Evolutionary conservation across 2,329 filamentous ascomycete genomes (phyloP), one percentile per base, ranked within the genome.

Genomic region (Hypoxylon sp.): DNA sequence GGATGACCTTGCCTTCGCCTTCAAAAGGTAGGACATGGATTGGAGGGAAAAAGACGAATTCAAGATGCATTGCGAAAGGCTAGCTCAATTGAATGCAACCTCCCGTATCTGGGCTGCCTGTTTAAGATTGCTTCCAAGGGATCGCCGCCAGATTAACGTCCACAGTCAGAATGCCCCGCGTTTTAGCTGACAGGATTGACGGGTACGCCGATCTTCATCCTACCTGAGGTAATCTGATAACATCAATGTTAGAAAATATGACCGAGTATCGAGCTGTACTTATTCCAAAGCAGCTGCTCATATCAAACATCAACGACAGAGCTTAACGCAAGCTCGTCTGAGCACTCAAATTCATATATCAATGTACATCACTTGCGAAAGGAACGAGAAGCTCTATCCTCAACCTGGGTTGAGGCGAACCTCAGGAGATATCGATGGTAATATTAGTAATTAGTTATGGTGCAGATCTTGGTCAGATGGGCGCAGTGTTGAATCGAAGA

Each of bases 51-150:
- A 17, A 41, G 38, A 41, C 24, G 17, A 20, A 26, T 7, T 10
- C n/a, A n/a, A 27, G 42, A 46, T 31, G 3, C 26, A 47, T 29
- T 24, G 21, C 15, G 24, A 38, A 45, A 60, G 41, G 55, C 26
- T 33, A 50, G 43, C n/a, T 33, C 18, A 48, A 59, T 58, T 52
- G 58, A 61, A 49, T 64, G 58, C 38, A 55, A 62, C 61, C 43
- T 64, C 57, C 58, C 48, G 20, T 41, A 51, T 33, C 37, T 38
- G 18, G 48, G 46, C 55, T 61, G 35, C 58, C 58, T 58, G 40
- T 58, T 63, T 56, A 31, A 59, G 53, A 52, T n/a, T 15, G 21
- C 18, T 13, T 11, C 45, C 27, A 56, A 60, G 57, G 57, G 56
- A 57, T 21, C 24, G 48, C 31, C 27, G 18, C 31, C 31, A 35